Base-by-base conservation (phyloP, 768 basidiomycete species). In the Leccinum longicurvipes region DNA sequence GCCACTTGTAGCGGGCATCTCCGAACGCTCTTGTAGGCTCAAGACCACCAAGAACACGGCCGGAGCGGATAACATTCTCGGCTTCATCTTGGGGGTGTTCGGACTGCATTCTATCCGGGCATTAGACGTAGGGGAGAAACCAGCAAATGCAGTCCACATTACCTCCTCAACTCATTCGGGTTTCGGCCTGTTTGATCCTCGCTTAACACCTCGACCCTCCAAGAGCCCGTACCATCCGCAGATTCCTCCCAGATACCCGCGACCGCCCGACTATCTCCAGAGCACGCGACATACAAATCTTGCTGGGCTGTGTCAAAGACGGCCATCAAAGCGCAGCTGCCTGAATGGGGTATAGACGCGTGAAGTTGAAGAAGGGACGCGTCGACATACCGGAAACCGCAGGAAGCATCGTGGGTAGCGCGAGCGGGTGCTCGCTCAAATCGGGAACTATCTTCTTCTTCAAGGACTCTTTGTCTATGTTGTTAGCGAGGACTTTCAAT, bases 111-210 rank as follows among this genome's bases (percentile, higher is more conserved):
- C 92, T 92, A 44, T 34, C 24, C 17, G 28, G 34, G 47, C 3
- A 45, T 66, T 24, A 60, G 44, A 32, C 19, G 32, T 10, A 7
- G 45, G 7, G 21, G 32, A 50, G 25, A 51, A 41, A 51, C 17
- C 9, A 29, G 6, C 21, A 7, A 47, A 24, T 14, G 3, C 12
- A 17, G n/a, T 6, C 21, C 19, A 47, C 65, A 76, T 50, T 63
- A 94, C 95, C 94, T 83, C 69, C 81, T 81, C 24, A 88, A 75
- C 72, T 99, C 97, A 46, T 82, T 86, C 15, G 82, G 85, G 67
- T 93, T 98, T 61, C 92, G 83, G 36, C 93, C 97, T 7, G 95
- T 98, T 76, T 98, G 95, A 67, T 98, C 97, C 71, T 98, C 93
- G 27, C 83, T 92, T 58, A 99, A 78, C n/a, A 91, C 91, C 68